Base-by-base conservation (phyloP, 2,329 filamentous ascomycete species). In the Anthostomella pinea region DNA sequence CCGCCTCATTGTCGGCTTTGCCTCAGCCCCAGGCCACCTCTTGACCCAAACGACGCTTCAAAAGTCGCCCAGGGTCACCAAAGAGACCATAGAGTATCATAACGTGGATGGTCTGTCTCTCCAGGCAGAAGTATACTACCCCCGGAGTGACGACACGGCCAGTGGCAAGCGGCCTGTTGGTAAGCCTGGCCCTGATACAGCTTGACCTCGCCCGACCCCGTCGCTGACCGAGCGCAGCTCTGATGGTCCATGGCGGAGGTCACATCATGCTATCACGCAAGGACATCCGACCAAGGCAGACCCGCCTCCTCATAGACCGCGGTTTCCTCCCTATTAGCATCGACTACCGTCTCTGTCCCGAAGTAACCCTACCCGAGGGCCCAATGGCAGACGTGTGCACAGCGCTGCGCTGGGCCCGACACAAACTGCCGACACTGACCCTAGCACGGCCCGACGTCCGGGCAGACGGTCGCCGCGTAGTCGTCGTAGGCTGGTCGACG, bases 311-410 rank as follows among this genome's bases (percentile, higher is more conserved):
- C 0, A 54, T 73, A 1, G 40, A 53, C 1, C 32, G 50, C 5
- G 66, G 68, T 0, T 58, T 75, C 25, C 48, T 75, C 3, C 69
- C 72, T 0, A 51, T 77, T 8, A 70, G 66, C 41, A 34, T 75
- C 1, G 72, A 76, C 46, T 72, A 75, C 41, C 56, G 70, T 0
- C 60, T 77, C 2, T 75, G 71, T 38, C 73, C 72, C 0, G 69
- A 75, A 27, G 57, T 65, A 3, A 66, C 53, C 14, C 46, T 77
- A 3, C 30, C 59, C 3, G 63, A 70, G 2, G 73, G 73, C 0
- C 62, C 73, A 0, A 65, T 76, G 51, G 43, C 46, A 3, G 73
- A 76, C 43, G 58, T 64, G 1, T 50, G 59, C 10, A 66, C 72
- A 41, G 67, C 70, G 1, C 51, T 69, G 1, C 7, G 34, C 0